Evolutionary conservation across 2,329 filamentous ascomycete species (phyloP), one percentile per base, ranked within the genome.

Genomic region (Verticillium nonalfalfae): DNA sequence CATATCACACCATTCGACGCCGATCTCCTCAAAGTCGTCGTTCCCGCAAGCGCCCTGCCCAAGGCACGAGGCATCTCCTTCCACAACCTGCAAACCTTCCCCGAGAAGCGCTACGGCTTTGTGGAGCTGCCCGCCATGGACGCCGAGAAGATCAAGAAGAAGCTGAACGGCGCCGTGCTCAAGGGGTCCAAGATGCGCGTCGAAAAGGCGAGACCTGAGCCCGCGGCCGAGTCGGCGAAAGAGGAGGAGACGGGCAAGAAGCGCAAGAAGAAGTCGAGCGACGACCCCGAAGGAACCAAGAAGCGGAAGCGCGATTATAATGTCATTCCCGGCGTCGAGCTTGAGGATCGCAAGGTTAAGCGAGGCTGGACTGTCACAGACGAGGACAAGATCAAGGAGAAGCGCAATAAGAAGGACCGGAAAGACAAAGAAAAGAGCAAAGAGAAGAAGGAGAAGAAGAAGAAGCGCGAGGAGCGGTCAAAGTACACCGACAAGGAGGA

Each of bases 81-180:
- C 76, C 94, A 98, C 75, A 80, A 81, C 5, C 78, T 97, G 66
- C 85, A 92, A 71, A 93, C 93, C 0, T 97, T 96, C 65, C 94
- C 94, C 14, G 95, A 99, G 66, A 90, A 86, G 72, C 88, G 85
- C 59, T 99, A 92, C 85, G 95, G 94, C 61, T 99, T 90, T 76
- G 81, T 98, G 63, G 93, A 96, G 56, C 77, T 99, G 40, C 93
- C 93, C 0, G 76, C 73, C 3, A 85, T 86, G 75, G 93, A 96
- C 66, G 95, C 94, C 10, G 90, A 94, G n/a, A 96, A 93, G 74
- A 76, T 98, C 60, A 92, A 88, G 78, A 94, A 90, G 77, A 98
- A 95, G 78, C 82, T 98, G 58, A 90, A 97, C 79, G 94, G 94
- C 36, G 85, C 89, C 1, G 89, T 91, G 31, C 77, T 99, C 61